Evolutionary conservation across 2,329 filamentous ascomycete species (phyloP), one percentile per base, ranked within the genome.

Genomic region (Aureobasidium vineae): DNA sequence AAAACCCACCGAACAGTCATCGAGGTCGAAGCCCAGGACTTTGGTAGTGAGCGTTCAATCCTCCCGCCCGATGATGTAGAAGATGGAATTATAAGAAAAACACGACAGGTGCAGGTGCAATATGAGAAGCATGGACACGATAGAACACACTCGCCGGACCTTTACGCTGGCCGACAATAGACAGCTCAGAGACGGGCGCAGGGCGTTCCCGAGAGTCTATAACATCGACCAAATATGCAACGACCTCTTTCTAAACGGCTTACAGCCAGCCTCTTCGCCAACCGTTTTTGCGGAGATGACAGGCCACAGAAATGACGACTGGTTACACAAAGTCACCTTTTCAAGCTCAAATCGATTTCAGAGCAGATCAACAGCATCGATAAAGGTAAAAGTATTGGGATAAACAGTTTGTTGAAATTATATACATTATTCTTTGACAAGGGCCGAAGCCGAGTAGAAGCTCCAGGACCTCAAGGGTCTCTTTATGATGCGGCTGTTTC

Each of bases 241-340:
- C 40, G 40, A 45, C 38, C 38, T 26, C 43, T 54, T 59, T 21
- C 21, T 13, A n/a, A 59, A 59, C 54, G 54, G 54, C 26, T 26
- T 43, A 15, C 40, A 59, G 23, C 40, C 54, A n/a, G 19, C 40
- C 8, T 59, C 54, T 7, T 33, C 10, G 21, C 26, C n/a, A 59
- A 45, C 38, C 38, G 54, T 43, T 56, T 43, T 59, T 59, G 54
- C 54, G 54, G 54, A 59, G 54, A 59, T 59, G 54, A 59, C 33
- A 38, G 21, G 52, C 21, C 33, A 38, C 13, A 56, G 31, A 13
- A 8, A 56, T 56, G 53, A 56, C 53, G 53, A 41, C 7, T 26
- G 10, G 33, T 11, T 13, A 28, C 36, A 28, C 13, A 11, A 4
- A 41, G 15, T 33, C 53, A 19, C 28, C 2, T 19, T 2, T n/a